phyloP scores from a whole-genome alignment of 2,329 filamentous ascomycete species.

The Pestalotiopsis sp. region DNA sequence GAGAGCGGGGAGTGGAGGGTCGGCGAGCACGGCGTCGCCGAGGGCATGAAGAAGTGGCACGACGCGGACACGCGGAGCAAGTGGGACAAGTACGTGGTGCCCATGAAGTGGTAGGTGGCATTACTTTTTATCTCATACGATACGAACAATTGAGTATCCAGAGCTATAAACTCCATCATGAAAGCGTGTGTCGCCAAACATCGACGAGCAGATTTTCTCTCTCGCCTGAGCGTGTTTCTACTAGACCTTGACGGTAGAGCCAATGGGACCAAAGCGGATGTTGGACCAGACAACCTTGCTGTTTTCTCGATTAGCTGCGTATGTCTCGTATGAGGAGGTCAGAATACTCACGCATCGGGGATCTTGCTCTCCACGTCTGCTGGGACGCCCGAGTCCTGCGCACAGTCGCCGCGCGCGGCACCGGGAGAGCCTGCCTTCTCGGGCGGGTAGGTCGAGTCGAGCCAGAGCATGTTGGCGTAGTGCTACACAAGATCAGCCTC shows the following conservation, averaged over 20 bases:
- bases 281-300: conserved; percentile 12
- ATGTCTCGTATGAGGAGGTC: not conserved
- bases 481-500: conserved; percentile 33
- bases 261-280: conserved; percentile 4
- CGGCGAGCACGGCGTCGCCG: not conserved
- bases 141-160: not conserved
- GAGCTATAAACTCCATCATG: not conserved
- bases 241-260: conserved; percentile 12
- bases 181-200: not conserved
- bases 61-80: not conserved
- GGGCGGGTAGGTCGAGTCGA: conserved; percentile 54
- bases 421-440: conserved; percentile 41
- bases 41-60: not conserved
- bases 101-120: not conserved
- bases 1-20: conserved; percentile 1
- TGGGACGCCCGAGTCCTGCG: conserved; percentile 47
- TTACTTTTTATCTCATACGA: not conserved
- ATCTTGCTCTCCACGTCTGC: conserved; percentile 43
- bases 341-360: conserved; percentile 16
- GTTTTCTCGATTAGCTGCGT: not conserved
- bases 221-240: too few species aligned
- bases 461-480: conserved; percentile 62
- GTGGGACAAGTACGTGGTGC: conserved; percentile 1
- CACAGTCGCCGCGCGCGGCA: conserved; percentile 51
- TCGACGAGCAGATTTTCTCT: not conserved